Evolutionary conservation across 169 alveolate species (phyloP).

Genomic region (Neospora caninum): DNA sequence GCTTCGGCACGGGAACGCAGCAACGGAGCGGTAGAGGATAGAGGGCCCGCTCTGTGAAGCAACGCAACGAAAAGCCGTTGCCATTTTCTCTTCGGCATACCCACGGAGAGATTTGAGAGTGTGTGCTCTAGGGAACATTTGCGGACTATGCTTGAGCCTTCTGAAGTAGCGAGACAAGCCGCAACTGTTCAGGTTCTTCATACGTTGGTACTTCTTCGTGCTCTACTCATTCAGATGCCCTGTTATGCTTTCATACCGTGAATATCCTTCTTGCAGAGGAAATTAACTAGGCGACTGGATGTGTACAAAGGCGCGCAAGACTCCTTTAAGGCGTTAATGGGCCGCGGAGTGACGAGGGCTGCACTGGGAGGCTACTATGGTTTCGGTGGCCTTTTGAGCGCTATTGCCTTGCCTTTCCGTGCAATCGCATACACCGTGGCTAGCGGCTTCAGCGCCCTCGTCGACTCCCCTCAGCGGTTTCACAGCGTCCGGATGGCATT

Average conservation of each 20-base stretch:
- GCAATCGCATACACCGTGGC: not conserved
- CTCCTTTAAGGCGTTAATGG: not conserved
- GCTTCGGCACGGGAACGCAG: no score
- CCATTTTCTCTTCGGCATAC: no score
- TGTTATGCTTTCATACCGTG: not conserved
- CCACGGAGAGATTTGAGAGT: no score
- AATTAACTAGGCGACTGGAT: not conserved
- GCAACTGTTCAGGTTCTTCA: no score
- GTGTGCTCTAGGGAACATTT: no score
- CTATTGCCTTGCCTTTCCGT: not conserved
- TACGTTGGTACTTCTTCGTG: no score
- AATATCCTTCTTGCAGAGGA: not conserved
- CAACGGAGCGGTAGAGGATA: no score
- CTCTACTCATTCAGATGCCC: not conserved
- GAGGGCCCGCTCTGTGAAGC: no score
- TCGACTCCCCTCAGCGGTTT: not conserved
- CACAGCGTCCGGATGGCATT: not conserved
- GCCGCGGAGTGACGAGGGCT: not conserved
- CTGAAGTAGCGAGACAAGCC: no score
- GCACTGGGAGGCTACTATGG: not conserved
- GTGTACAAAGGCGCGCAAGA: not conserved
- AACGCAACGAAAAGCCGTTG: no score
- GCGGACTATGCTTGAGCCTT: no score
- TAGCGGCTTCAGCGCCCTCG: not conserved
- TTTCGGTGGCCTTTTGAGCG: not conserved